Evolutionary conservation across 2,329 filamentous ascomycete species (phyloP).

Genomic region (Cercospora beticola): DNA sequence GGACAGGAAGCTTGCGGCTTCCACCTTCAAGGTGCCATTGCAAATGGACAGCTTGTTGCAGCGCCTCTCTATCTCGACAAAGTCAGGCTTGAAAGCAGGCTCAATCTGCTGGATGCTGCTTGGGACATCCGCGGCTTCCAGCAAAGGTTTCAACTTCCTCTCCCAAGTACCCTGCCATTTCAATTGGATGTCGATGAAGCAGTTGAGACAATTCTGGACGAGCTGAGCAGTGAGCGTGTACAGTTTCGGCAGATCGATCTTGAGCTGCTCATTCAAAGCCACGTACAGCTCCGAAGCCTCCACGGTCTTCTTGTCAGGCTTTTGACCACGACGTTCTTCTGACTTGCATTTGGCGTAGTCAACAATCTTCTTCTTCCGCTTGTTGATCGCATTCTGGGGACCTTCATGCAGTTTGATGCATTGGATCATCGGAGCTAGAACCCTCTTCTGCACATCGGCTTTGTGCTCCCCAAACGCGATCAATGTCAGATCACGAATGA

Average conservation of each 20-base stretch:
- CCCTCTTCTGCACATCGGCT: constrained; percentile 70
- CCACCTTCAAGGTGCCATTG: constrained; percentile 66
- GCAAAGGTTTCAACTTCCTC: constrained; percentile 73
- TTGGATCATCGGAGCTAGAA: constrained; percentile 79
- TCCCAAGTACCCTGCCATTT: constrained; percentile 82
- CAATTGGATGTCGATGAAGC: constrained; percentile 80
- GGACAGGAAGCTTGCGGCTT: constrained; percentile 61
- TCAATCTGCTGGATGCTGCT: constrained; percentile 72
- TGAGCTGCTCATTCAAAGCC: constrained; percentile 87
- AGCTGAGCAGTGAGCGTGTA: constrained; percentile 78
- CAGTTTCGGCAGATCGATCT: constrained; percentile 84
- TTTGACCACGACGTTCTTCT: constrained; percentile 77
- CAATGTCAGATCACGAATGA: constrained; percentile 80
- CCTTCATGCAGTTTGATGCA: constrained; percentile 79
- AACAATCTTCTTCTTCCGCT: constrained; percentile 86
- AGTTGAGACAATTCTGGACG: constrained; percentile 77
- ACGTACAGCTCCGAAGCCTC: constrained; percentile 87
- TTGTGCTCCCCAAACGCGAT: constrained; percentile 80
- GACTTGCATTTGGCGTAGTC: constrained; percentile 83
- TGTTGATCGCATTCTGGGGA: constrained; percentile 86
- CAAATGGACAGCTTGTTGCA: constrained; percentile 71
- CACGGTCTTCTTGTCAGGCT: constrained; percentile 78
- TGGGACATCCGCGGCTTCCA: constrained; percentile 64
- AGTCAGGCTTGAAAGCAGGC: constrained; percentile 75
- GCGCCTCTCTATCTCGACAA: constrained; percentile 70